Evolutionary conservation across 2,329 filamentous ascomycete genomes (phyloP), one percentile per base, ranked within the genome.

Genomic region (Pseudogymnoascus verrucosus): DNA sequence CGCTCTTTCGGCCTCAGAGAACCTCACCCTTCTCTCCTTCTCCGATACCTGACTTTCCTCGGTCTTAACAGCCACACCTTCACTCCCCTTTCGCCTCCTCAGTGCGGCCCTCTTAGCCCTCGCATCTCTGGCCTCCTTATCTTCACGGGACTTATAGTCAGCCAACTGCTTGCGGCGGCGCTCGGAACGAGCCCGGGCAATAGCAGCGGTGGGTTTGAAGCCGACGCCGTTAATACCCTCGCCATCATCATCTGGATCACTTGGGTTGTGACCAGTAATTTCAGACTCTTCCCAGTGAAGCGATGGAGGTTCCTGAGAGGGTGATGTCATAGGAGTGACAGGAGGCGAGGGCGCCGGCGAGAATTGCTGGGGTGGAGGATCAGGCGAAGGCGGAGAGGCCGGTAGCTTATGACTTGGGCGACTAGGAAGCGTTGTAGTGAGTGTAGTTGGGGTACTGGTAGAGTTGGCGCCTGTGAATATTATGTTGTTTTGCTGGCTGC

Each of bases 241-340:
- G 61, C 86, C 86, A 69, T 89, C 86, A 69, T 89, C 86, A 66
- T 89, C 85, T 66, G 82, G 79, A 70, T 88, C 86, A 42, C 84
- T 78, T 0, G 84, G 83, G 68, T 87, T 82, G 72, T 88, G 86
- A 28, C 87, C 78, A 1, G 86, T 88, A 65, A 89, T 88, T 70
- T 88, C 86, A 68, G 88, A 82, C 67, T 87, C 84, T 69, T 85
- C 84, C 86, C 86, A 89, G 1, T 86, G 88, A 62, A 88, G 76
- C 2, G 84, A 80, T 5, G 84, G 84, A 37, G 84, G 79, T 26
- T 72, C 71, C 1, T 67, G 65, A n/a, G 12, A 7, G 19, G 10
- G 28, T 21, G 51, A 34, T n/a, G 3, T 7, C 28, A 7, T 16
- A 12, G 51, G 51, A 57, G 28, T 57, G 51, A 57, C 16, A 5